Base-by-base conservation (phyloP, 2,329 filamentous ascomycete genomes). In the Penicillium sp. region DNA sequence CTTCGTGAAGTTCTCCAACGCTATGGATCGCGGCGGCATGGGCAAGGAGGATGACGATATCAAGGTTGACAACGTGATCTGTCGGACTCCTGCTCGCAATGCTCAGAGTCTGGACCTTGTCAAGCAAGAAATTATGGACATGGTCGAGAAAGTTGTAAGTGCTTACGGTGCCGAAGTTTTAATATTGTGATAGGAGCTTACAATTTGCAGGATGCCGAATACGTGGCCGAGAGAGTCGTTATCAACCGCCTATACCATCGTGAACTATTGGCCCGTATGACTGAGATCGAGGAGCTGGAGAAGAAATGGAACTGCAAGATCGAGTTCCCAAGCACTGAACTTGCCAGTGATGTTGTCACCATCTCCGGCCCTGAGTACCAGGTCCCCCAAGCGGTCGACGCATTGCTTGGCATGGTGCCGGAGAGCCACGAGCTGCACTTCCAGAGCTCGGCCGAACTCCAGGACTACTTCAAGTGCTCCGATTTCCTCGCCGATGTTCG, bases 261-360 rank as follows among this genome's bases (percentile, higher is more conserved):
- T 62, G 91, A 96, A 76, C 85, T 99, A 58, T 88, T 99, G 71
- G 84, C 90, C 57, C 90, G 92, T 57, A 87, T 97, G 61, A 80
- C 84, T 42, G 90, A 97, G 69, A 91, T 99, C 55, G 93, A 97
- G 63, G 90, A 94, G 65, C 82, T 99, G 49, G 94, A 99, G 79
- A 95, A 96, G 82, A 97, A 96, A 77, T 97, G 92, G 88, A 97
- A 97, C 75, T 99, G 94, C 86, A 97, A 97, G 80, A 95, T 99
- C 69, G 90, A 91, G 65, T 99, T 99, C 72, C 94, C 94, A 8
- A 96, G 92, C 77, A 97, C 94, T 10, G 94, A 99, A 74, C 89
- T 95, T 75, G 94, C 94, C 22, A 97, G 93, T 72, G 94, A 99
- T 69, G 89, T 95, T 69, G 91, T 99, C 50, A 95, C 89, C 17